Evolutionary conservation across 164 flowering plant species (phyloP).

Genomic region (Sextonia rubra): DNA sequence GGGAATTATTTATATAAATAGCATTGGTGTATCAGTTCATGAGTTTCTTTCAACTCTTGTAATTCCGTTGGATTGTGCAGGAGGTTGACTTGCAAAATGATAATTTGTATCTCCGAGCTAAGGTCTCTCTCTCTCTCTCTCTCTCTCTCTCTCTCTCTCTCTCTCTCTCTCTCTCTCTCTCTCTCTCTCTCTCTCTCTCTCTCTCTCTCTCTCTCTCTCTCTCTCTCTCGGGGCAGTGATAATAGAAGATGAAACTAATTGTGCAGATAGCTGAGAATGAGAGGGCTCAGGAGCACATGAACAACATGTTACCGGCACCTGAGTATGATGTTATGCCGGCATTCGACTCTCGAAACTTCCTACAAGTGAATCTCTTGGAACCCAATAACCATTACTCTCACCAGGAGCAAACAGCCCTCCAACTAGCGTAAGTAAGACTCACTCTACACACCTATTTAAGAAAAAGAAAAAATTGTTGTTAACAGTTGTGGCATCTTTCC

Average conservation of each 20-base stretch:
- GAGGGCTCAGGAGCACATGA: constrained; percentile 59
- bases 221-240: background rate
- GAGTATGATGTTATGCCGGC: constrained; percentile 44
- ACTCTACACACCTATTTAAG: background rate
- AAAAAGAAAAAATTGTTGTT: too few species aligned
- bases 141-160: background rate
- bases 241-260: background rate
- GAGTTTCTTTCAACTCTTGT: background rate
- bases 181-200: constrained; percentile 18
- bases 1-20: too few species aligned
- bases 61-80: constrained; percentile 32
- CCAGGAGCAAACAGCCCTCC: constrained; percentile 71
- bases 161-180: background rate
- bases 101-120: constrained; percentile 81
- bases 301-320: constrained; percentile 42
- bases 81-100: constrained; percentile 79
- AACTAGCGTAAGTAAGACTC: constrained; percentile 50
- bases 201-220: background rate
- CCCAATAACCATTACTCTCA: constrained; percentile 45
- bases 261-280: constrained; percentile 67
- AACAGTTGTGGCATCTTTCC: too few species aligned
- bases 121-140: constrained; percentile 36
- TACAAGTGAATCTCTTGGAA: constrained; percentile 66
- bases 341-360: constrained; percentile 59
- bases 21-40: background rate